phyloP scores from a whole-genome alignment of 192 early-diverging fungal species.

The Gonapodya sp. region DNA sequence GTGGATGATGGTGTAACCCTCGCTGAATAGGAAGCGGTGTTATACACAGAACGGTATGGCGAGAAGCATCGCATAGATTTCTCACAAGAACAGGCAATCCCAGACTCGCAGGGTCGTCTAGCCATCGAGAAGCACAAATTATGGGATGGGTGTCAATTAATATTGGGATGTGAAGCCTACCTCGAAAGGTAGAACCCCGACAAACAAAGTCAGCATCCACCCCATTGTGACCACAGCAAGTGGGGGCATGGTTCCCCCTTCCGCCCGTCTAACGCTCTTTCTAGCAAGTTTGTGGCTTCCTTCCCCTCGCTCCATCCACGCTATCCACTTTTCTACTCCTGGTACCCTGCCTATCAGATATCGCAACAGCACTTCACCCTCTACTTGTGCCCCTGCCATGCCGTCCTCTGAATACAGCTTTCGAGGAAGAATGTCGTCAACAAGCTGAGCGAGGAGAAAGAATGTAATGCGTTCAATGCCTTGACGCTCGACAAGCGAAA shows the following conservation, averaged over 20 bases:
- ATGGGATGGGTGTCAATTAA: neutral
- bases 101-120: slow-evolving; percentile 6
- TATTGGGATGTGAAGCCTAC: neutral
- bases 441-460: neutral
- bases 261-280: neutral
- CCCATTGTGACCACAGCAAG: neutral
- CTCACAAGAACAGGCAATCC: slow-evolving; percentile 9
- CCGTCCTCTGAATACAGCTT: neutral
- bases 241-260: neutral
- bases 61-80: neutral
- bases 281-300: neutral
- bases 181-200: neutral
- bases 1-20: slow-evolving; percentile 5
- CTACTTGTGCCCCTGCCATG: slow-evolving; percentile 1
- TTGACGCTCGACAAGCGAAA: neutral
- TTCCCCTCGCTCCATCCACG: neutral
- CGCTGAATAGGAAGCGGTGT: neutral
- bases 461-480: neutral
- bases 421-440: slow-evolving; percentile 2
- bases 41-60: neutral
- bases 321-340: neutral
- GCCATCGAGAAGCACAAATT: neutral
- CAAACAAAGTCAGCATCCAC: slow-evolving; percentile 8
- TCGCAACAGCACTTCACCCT: neutral
- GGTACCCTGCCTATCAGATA: neutral